Evolutionary conservation across 2,329 filamentous ascomycete species (phyloP).

Genomic region (Sporothrix sp.): DNA sequence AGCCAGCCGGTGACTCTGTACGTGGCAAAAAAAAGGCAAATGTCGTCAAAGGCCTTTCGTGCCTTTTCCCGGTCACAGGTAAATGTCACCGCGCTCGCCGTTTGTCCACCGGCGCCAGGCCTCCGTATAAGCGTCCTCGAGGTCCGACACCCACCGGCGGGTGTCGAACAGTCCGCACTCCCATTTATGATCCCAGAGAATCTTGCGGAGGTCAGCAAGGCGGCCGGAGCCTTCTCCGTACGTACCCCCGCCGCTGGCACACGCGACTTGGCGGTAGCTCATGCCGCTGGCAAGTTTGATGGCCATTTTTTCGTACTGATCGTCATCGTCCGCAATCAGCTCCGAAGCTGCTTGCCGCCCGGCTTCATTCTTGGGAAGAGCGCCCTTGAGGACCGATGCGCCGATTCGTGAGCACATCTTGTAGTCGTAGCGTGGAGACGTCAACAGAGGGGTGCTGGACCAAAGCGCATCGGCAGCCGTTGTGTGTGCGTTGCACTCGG

Average conservation of each 20-base stretch:
- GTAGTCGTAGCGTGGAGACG: conserved; percentile 81
- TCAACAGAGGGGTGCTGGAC: conserved; percentile 89
- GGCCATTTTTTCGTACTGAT: conserved; percentile 74
- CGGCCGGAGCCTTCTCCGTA: conserved; percentile 54
- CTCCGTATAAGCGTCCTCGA: conserved; percentile 79
- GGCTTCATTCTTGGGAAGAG: conserved; percentile 62
- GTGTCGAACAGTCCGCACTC: conserved; percentile 86
- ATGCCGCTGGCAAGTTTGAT: conserved; percentile 56
- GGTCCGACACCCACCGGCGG: conserved; percentile 75
- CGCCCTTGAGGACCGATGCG: conserved; percentile 84
- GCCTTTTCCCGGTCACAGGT: conserved; percentile 47
- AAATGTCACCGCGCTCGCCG: conserved; percentile 87
- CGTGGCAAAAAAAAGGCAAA: background rate
- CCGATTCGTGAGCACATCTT: conserved; percentile 99
- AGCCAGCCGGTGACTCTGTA: no score
- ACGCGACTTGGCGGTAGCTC: conserved; percentile 38
- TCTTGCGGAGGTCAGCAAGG: conserved; percentile 65
- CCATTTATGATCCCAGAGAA: conserved; percentile 79
- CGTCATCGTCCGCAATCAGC: conserved; percentile 67
- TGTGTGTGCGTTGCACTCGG: conserved; percentile 96
- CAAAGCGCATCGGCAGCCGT: conserved; percentile 94
- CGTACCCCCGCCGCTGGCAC: conserved; percentile 18
- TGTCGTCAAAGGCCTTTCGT: background rate
- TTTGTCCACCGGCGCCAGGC: conserved; percentile 84
- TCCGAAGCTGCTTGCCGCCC: conserved; percentile 61